Conservation (phyloP, 1,284 basidiomycete genomes). For the Meripilus lineatus region DNA sequence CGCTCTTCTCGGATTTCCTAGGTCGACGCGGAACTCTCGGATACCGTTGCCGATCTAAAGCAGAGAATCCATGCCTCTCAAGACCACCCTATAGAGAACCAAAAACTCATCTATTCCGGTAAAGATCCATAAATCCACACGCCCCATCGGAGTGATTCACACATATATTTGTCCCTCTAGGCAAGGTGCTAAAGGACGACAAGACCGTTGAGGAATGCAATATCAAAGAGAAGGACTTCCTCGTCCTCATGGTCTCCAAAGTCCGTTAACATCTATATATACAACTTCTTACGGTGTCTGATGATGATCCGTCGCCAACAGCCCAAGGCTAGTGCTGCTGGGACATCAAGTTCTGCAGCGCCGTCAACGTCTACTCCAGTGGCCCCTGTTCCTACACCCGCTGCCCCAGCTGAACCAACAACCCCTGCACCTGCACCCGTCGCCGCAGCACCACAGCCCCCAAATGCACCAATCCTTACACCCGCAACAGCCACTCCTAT, state of each 20-base stretch:
- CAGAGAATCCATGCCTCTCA: conserved; percentile 78
- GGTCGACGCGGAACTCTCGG: conserved; percentile 77
- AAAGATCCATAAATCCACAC: conserved; percentile 15
- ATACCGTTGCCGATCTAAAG: conserved; percentile 83
- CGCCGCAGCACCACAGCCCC: conserved; percentile 31
- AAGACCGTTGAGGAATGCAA: conserved; percentile 87
- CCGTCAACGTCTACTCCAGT: conserved; percentile 28
- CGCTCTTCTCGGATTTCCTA: too few relatives aligned
- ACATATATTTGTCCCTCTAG: conserved; percentile 36
- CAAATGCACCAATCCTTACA: conserved; percentile 27
- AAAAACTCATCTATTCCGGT: conserved; percentile 98
- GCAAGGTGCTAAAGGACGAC: conserved; percentile 88
- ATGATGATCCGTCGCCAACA: too few relatives aligned
- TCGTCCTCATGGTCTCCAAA: conserved; percentile 98
- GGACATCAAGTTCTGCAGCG: conserved; percentile 24
- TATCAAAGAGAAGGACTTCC: conserved; percentile 98
- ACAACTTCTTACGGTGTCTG: too few relatives aligned
- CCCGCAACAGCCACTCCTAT: conserved; percentile 35
- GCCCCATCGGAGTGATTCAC: neutral
- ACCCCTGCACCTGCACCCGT: conserved; percentile 27
- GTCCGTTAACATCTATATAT: conserved; percentile 36
- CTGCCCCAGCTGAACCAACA: conserved; percentile 27
- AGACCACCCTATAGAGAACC: conserved; percentile 66
- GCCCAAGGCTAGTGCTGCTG: conserved; percentile 51
- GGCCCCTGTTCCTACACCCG: conserved; percentile 24